Evolutionary conservation across 1,284 basidiomycete species (phyloP).

Genomic region (Schizophyllum amplum): DNA sequence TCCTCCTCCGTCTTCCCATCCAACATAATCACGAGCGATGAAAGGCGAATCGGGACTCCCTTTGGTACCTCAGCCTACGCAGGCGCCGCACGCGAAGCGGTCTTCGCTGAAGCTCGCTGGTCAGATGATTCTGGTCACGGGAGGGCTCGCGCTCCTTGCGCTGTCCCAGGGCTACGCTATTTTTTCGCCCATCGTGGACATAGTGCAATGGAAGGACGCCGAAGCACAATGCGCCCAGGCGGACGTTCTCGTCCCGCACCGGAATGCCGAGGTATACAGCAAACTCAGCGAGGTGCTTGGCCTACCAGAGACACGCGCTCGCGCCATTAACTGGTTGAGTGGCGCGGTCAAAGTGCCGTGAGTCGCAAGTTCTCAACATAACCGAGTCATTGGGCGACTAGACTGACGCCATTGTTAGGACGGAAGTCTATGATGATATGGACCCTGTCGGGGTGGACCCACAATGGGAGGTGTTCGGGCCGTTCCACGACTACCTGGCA

Average conservation of each 20-base stretch:
- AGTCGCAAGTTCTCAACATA: conserved; percentile 10
- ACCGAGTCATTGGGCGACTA: not conserved
- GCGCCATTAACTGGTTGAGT: conserved; percentile 44
- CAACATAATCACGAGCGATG: too few relatives aligned
- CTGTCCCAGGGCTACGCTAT: not conserved
- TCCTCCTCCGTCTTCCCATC: too few relatives aligned
- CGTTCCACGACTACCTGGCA: conserved; percentile 41
- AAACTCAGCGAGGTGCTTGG: conserved; percentile 30
- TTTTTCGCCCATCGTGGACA: not conserved
- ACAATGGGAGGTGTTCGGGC: conserved; percentile 42
- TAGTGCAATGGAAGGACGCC: not conserved
- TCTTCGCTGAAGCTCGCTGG: not conserved
- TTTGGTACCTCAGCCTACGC: too few relatives aligned
- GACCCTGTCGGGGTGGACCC: conserved; percentile 35
- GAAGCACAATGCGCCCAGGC: conserved; percentile 35
- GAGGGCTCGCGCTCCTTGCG: not conserved
- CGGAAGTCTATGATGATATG: conserved; percentile 42
- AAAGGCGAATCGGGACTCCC: too few relatives aligned
- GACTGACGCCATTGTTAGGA: too few relatives aligned
- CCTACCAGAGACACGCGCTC: conserved; percentile 35
- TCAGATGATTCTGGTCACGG: not conserved
- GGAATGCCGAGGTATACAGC: conserved; percentile 33
- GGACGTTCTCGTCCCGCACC: conserved; percentile 31
- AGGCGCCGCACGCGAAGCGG: too few relatives aligned
- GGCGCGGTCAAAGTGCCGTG: conserved; percentile 43